A percentile compares a stretch with the other conserved stretches of the same genome.
Evolutionary conservation across 2,329 filamentous ascomycete species (phyloP).

Genomic region (Paracorniculantispora psalliotae): DNA sequence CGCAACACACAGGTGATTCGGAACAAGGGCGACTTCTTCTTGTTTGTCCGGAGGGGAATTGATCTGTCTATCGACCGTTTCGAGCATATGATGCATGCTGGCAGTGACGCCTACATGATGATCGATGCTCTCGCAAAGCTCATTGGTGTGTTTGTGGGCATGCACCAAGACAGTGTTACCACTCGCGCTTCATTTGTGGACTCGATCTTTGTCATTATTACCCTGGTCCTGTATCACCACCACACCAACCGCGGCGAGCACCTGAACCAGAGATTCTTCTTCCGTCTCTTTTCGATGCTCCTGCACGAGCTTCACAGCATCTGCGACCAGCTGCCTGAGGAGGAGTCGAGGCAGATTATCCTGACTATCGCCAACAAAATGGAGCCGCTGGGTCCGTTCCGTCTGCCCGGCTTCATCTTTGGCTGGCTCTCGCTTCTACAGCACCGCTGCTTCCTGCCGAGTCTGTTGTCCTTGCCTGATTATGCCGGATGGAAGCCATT

Average conservation of each 20-base stretch:
- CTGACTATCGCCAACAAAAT: constrained; percentile 68
- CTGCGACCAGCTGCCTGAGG: constrained; percentile 52
- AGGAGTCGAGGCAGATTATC: constrained; percentile 65
- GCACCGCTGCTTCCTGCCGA: constrained; percentile 79
- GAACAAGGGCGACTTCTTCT: constrained; percentile 67
- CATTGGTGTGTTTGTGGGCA: constrained; percentile 68
- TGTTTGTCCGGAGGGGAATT: constrained; percentile 76
- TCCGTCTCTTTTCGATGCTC: constrained; percentile 78
- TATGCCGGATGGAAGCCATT: constrained; percentile 72
- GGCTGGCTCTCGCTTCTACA: constrained; percentile 78
- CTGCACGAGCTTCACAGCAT: constrained; percentile 66
- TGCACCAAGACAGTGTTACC: constrained; percentile 60
- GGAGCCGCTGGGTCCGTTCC: constrained; percentile 66
- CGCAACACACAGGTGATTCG: constrained; percentile 69
- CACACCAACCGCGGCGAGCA: constrained; percentile 73
- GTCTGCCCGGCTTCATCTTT: constrained; percentile 79
- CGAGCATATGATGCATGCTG: constrained; percentile 63
- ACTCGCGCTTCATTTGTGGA: constrained; percentile 69
- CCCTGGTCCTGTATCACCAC: constrained; percentile 80
- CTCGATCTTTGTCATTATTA: constrained; percentile 69
- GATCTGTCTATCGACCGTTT: constrained; percentile 75
- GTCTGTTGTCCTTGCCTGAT: constrained; percentile 63
- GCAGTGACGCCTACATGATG: constrained; percentile 51
- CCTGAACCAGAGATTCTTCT: constrained; percentile 87
- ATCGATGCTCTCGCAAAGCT: constrained; percentile 81